Evolutionary conservation across 768 basidiomycete species (phyloP), one percentile per base, ranked within the genome.

Genomic region (Suillus paluster): DNA sequence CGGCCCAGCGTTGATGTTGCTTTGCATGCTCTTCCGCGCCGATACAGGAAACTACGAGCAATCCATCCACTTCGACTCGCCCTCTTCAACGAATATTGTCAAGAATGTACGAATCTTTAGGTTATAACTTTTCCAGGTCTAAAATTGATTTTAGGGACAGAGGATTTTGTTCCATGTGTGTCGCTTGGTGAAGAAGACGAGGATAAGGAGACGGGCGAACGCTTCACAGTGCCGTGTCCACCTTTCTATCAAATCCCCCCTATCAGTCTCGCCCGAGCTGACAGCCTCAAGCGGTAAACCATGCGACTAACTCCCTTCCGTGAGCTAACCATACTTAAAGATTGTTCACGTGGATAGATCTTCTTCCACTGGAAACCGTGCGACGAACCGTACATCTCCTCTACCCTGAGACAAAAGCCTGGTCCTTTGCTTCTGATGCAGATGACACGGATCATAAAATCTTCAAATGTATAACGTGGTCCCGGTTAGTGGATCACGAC

Each of bases 21-120:
- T 59, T n/a, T 59, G 59, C n/a, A 74, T 62, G 72, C 86, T 58
- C 78, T 76, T 25, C 81, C 83, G 11, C 83, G 85, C 58, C 63
- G 71, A 11, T 84, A 83, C 73, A 78, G 88, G 63, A 78, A 75
- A 60, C 73, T 91, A n/a, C 83, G 85, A 66, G 70, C 68, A 27
- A 84, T 87, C 21, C 75, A 80, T 34, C 62, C 63, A 10, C 68
- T 84, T 58, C 58, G 71, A 15, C 63, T 73, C 8, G 44, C 50
- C 5, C 65, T 63, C 1, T 73, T 86, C 42, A 65, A 71, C 41
- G 68, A 54, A 21, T 21, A 45, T 59, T 14, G 15, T 49, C 42
- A 23, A 38, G 7, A 34, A 39, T 36, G 44, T 25, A 38, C 55
- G 19, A 23, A 48, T 52, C 12, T 7, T 10, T 39, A 33, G 5